Percentiles rank a stretch among this genome's conserved stretches.
Conservation (phyloP, 2,329 filamentous ascomycete species). For the Stachybotrys chlorohalonatus region DNA sequence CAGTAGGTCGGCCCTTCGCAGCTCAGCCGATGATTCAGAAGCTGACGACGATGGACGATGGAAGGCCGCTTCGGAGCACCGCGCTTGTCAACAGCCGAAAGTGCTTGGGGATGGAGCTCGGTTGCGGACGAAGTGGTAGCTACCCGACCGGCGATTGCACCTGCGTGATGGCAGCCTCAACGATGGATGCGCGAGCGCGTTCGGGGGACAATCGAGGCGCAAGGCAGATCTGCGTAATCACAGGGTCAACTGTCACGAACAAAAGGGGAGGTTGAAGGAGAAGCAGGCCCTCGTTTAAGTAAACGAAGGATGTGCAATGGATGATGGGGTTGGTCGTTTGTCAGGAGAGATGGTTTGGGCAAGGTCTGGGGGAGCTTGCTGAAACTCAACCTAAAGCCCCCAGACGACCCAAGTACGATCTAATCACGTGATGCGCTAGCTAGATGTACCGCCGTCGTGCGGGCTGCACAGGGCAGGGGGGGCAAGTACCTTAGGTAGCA, state of each 20-base stretch:
- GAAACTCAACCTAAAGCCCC: background rate
- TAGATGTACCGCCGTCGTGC: background rate
- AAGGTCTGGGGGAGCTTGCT: slow-evolving; percentile 1
- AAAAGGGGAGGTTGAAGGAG: background rate
- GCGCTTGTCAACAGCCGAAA: background rate
- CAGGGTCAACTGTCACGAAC: background rate
- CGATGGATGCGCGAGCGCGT: background rate
- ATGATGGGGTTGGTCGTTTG: background rate
- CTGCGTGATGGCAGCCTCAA: background rate
- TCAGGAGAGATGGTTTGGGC: slow-evolving; percentile 1
- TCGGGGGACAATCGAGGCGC: background rate
- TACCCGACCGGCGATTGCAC: background rate
- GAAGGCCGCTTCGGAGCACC: background rate
- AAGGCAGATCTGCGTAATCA: background rate
- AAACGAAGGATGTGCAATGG: background rate
- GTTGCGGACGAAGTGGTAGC: background rate
- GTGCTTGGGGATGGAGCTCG: background rate
- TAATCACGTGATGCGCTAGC: background rate
- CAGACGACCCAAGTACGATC: background rate
- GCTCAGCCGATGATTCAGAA: background rate
- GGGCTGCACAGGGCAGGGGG: too few species aligned
- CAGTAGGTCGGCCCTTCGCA: background rate
- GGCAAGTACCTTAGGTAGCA: too few species aligned
- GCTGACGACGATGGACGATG: background rate
- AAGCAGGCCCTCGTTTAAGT: background rate